These are phyloP conservation scores for Penicillium sp. DNA, from an alignment of 2,329 filamentous ascomycete species.

Conservation along the genomic window DNA sequence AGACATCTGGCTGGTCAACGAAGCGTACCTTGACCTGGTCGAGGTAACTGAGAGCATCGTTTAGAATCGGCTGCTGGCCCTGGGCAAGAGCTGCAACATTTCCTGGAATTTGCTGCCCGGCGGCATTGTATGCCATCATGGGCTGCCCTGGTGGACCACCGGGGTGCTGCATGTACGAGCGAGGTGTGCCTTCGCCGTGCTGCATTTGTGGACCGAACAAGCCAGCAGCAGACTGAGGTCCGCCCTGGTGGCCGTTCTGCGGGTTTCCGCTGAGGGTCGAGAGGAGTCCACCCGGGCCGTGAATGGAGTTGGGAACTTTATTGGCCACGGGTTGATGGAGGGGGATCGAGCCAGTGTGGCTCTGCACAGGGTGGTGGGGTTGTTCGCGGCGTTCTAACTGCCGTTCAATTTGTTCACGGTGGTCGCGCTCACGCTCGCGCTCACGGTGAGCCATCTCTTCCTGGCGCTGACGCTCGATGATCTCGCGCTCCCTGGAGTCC, in stretches of 20 bases:
- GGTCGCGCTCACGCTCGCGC: conserved; percentile 46
- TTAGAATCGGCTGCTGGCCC: conserved; percentile 79
- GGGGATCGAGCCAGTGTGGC: conserved; percentile 80
- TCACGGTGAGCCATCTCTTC: conserved; percentile 57
- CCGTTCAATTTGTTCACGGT: conserved; percentile 55
- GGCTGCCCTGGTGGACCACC: conserved; percentile 53
- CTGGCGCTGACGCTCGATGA: conserved; percentile 49
- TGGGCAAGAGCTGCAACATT: conserved; percentile 63
- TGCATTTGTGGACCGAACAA: conserved; percentile 63
- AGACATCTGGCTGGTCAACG: conserved; percentile 93
- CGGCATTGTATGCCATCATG: conserved; percentile 49
- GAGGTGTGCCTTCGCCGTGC: conserved; percentile 53
- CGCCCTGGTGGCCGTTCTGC: conserved; percentile 51
- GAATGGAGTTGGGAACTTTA: conserved; percentile 74
- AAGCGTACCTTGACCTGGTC: conserved; percentile 99
- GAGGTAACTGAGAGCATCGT: conserved; percentile 86
- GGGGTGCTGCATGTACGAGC: conserved; percentile 62
- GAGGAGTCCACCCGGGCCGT: conserved; percentile 86
- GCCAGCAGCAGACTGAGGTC: conserved; percentile 59
- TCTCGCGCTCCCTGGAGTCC: conserved; percentile 55
- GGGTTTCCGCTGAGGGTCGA: conserved; percentile 66
- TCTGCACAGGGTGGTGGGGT: conserved; percentile 74
- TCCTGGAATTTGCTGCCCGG: conserved; percentile 45
- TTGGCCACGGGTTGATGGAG: conserved; percentile 93
- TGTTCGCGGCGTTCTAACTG: conserved; percentile 55